phyloP scores from a whole-genome alignment of 768 basidiomycete species.

The Dentipellis fragilis region DNA sequence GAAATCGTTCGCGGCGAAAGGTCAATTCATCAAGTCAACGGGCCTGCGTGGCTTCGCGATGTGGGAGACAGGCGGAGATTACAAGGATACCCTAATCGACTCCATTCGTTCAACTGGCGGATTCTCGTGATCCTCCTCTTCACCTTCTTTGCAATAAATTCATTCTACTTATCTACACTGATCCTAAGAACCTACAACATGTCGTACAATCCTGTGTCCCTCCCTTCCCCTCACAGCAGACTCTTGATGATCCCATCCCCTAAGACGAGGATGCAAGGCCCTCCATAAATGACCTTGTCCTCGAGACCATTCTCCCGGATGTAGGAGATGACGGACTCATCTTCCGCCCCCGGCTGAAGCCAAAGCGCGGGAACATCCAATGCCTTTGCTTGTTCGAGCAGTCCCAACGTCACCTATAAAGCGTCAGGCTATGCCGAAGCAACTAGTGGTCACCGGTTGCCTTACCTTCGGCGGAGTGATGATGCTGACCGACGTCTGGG shows the following conservation, averaged over 20 bases:
- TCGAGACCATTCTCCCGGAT: conserved; percentile 55
- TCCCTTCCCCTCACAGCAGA: conserved; percentile 1
- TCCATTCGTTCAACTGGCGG: conserved; percentile 29
- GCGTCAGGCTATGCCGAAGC: too few species aligned
- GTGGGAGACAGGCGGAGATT: conserved; percentile 67
- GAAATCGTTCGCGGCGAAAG: conserved; percentile 51
- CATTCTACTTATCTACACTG: background rate
- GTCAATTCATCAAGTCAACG: conserved; percentile 40
- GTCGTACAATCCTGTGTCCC: background rate
- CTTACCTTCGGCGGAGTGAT: conserved; percentile 66
- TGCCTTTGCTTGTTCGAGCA: conserved; percentile 60
- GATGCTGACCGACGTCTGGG: conserved; percentile 65
- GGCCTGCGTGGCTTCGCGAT: conserved; percentile 58
- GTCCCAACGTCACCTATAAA: conserved; percentile 52
- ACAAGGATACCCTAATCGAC: conserved; percentile 46
- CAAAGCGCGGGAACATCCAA: conserved; percentile 70
- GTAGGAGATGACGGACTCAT: conserved; percentile 49
- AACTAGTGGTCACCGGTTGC: background rate
- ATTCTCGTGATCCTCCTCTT: background rate
- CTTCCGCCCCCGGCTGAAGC: conserved; percentile 86
- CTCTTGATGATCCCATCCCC: conserved; percentile 45
- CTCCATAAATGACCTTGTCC: conserved; percentile 68
- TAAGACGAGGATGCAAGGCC: conserved; percentile 72
- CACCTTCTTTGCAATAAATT: background rate
- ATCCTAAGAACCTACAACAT: background rate